These are phyloP conservation scores for Komagataella pseudopastoris DNA, from an alignment of 805 yeast species.

Conservation along the genomic window DNA sequence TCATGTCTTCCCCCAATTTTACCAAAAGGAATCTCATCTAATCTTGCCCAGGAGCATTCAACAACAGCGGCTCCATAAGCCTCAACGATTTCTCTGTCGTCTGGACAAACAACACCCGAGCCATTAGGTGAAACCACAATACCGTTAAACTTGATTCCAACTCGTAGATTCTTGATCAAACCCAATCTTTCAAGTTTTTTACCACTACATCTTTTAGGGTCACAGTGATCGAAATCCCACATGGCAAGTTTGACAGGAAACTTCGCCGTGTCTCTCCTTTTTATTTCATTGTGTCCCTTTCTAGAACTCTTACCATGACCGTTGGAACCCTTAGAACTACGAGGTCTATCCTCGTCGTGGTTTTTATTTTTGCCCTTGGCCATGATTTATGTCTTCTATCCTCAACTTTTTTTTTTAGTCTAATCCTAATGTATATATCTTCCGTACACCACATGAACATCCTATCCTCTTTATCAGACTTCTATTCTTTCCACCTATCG, in stretches of 20 bases:
- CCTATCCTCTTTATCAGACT: conserved; percentile 1
- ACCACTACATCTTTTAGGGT: conserved; percentile 94
- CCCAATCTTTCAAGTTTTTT: conserved; percentile 87
- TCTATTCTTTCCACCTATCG: neutral
- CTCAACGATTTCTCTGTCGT: conserved; percentile 68
- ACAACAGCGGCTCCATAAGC: conserved; percentile 89
- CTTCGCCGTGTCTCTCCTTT: conserved; percentile 12
- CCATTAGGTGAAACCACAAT: conserved; percentile 91
- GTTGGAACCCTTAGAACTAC: conserved; percentile 30
- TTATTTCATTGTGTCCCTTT: conserved; percentile 17
- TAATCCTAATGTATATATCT: neutral
- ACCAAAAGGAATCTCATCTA: conserved; percentile 92
- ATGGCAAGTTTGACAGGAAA: conserved; percentile 85
- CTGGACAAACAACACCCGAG: conserved; percentile 77
- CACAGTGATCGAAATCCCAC: conserved; percentile 99
- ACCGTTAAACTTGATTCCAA: conserved; percentile 93
- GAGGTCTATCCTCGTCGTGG: conserved; percentile 21
- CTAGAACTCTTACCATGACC: conserved; percentile 43
- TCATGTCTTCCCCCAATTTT: conserved; percentile 88
- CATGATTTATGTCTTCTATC: conserved; percentile 16
- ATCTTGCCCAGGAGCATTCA: conserved; percentile 96
- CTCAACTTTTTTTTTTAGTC: neutral
- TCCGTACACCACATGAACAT: neutral
- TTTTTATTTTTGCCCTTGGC: conserved; percentile 40
- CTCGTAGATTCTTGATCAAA: conserved; percentile 56